These are phyloP conservation scores for Fusarium pseudonygamai DNA, from an alignment of 2,329 filamentous ascomycete genomes.

Conservation along the genomic window DNA sequence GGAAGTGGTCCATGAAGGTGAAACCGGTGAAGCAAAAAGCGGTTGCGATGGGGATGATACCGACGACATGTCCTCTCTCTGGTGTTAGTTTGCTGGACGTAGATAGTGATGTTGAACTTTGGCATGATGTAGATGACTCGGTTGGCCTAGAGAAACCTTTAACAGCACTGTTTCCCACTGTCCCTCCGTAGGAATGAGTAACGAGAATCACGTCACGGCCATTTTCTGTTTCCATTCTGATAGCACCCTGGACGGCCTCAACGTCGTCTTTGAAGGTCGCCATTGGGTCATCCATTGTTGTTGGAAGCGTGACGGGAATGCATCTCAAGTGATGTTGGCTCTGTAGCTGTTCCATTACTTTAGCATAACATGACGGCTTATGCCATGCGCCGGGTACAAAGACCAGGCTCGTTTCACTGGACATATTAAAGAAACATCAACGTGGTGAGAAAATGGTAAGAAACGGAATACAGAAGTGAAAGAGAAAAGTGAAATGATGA, in stretches of 20 bases:
- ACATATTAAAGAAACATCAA: background rate
- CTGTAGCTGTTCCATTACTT: background rate
- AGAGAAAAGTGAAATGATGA: accelerated
- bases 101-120: accelerated
- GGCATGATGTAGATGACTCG: background rate
- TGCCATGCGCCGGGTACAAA: background rate
- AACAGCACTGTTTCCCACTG: background rate
- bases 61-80: background rate
- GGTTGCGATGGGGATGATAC: background rate
- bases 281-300: background rate
- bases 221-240: background rate
- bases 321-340: background rate
- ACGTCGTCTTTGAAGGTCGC: background rate
- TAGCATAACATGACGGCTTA: background rate
- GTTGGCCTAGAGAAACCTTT: background rate
- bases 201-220: background rate
- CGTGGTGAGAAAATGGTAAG: too few species aligned
- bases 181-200: background rate
- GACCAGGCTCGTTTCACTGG: background rate
- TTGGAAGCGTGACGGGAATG: background rate
- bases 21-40: background rate
- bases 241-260: background rate
- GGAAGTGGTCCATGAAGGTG: background rate
- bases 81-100: accelerated
- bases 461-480: accelerated